These are phyloP conservation scores for Termitomyces sp. DNA, from an alignment of 768 basidiomycete genomes.

Conservation along the genomic window DNA sequence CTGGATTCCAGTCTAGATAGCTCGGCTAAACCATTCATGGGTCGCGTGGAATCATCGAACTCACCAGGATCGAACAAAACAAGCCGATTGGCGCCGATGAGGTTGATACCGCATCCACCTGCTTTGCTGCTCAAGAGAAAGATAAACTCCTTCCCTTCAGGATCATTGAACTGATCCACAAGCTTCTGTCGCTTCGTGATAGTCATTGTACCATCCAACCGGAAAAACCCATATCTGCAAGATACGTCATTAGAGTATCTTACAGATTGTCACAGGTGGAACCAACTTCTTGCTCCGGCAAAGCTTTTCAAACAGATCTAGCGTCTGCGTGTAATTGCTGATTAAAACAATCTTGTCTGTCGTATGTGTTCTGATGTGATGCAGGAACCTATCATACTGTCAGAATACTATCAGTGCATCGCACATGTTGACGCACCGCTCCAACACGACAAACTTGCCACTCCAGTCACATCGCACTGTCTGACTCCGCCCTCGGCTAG, in stretches of 20 bases:
- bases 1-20: conserved; percentile 89
- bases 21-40: not conserved
- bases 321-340: conserved; percentile 94
- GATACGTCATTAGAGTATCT: not conserved
- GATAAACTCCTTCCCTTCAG: conserved; percentile 88
- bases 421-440: conserved; percentile 47
- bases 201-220: conserved; percentile 92
- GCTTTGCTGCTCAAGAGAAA: conserved; percentile 95
- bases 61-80: conserved; percentile 92
- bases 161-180: conserved; percentile 94
- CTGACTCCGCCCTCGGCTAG: conserved; percentile 37
- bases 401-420: not conserved
- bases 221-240: conserved; percentile 79
- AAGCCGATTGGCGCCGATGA: conserved; percentile 94
- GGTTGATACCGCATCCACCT: conserved; percentile 94
- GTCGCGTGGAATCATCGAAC: conserved; percentile 11
- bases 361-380: conserved; percentile 74
- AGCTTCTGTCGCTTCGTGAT: conserved; percentile 91
- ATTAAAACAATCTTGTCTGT: conserved; percentile 96
- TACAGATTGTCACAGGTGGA: not conserved
- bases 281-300: conserved; percentile 79
- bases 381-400: conserved; percentile 59
- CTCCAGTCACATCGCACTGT: conserved; percentile 76
- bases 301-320: conserved; percentile 89
- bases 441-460: conserved; percentile 91